Conservation (phyloP, 176 grass and related monocot species). For the Oryza longistaminata region DNA sequence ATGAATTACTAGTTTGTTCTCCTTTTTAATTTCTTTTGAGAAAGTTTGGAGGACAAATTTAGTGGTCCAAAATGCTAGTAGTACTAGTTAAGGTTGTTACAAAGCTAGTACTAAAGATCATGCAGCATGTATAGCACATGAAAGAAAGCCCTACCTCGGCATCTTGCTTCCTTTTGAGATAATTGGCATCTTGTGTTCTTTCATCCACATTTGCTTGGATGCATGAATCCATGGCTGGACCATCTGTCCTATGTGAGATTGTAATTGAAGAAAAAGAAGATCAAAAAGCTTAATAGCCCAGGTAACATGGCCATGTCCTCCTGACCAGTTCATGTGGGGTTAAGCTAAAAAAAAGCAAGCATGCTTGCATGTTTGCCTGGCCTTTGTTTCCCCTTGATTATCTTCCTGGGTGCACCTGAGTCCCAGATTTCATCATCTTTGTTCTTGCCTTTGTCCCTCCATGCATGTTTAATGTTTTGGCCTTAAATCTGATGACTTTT, state of each 20-base stretch:
- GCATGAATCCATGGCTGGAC: constrained; percentile 24
- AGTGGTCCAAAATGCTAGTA: background rate
- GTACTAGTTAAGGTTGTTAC: constrained; percentile 18
- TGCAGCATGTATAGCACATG: constrained; percentile 7
- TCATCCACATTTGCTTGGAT: background rate
- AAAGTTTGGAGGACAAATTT: background rate
- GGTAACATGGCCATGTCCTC: constrained; percentile 34
- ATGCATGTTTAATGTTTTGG: background rate
- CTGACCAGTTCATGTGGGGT: background rate
- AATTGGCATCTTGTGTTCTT: constrained; percentile 22
- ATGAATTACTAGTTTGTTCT: background rate
- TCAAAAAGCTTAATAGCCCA: background rate
- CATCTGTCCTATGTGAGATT: constrained; percentile 10
- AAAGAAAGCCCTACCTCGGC: background rate
- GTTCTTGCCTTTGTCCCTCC: constrained; percentile 12
- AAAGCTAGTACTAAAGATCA: background rate
- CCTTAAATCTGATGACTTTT: background rate
- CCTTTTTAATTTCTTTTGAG: background rate
- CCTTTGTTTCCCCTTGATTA: background rate
- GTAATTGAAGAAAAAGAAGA: constrained; percentile 20
- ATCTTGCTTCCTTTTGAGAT: background rate
- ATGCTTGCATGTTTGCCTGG: background rate
- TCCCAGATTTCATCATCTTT: constrained; percentile 1
- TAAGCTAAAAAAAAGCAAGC: background rate
- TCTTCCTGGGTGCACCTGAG: background rate